A percentile compares a stretch with the other conserved stretches of the same genome.
phyloP scores from a whole-genome alignment of 495 filamentous ascomycete species.

The Collariella sp. region DNA sequence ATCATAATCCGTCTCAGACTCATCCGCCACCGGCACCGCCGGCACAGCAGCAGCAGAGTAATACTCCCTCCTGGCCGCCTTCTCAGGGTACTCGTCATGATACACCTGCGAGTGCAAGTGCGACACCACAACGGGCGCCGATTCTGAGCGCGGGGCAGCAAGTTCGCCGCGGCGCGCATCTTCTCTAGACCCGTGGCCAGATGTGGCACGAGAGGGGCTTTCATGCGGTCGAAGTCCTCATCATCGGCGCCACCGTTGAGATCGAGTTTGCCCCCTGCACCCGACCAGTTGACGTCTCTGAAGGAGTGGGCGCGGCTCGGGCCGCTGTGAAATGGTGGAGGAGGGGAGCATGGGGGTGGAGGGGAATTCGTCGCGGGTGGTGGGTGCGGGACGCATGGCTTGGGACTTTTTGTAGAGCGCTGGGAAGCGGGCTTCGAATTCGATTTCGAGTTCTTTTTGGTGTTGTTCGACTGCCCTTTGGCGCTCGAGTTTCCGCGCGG shows the following conservation, averaged over 20 bases:
- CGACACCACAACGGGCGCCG: too few species aligned
- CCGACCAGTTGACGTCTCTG: slow-evolving; percentile 18
- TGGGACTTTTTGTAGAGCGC: slow-evolving; percentile 30
- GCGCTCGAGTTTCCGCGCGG: slow-evolving; percentile 33
- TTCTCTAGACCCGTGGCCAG: slow-evolving; percentile 26
- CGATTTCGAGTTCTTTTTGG: slow-evolving; percentile 33
- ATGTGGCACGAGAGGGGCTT: slow-evolving; percentile 21
- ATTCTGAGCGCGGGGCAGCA: background rate
- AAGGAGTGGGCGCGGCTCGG: background rate
- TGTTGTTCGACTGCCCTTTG: slow-evolving; percentile 28
- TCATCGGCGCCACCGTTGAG: slow-evolving; percentile 9
- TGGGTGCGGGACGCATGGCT: slow-evolving; percentile 18
- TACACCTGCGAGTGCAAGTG: background rate
- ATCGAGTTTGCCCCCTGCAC: too few species aligned
- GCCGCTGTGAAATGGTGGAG: slow-evolving; percentile 8
- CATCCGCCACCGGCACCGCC: too few species aligned
- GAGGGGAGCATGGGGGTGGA: slow-evolving; percentile 6
- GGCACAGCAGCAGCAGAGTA: too few species aligned
- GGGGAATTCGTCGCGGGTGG: background rate
- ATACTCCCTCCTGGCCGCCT: background rate
- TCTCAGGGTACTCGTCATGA: background rate
- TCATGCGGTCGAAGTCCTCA: slow-evolving; percentile 12
- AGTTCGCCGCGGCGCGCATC: slow-evolving; percentile 19
- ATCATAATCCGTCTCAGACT: slow-evolving; percentile 21
- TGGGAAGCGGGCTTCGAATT: slow-evolving; percentile 31